phyloP scores from a whole-genome alignment of 2,329 filamentous ascomycete genomes.

The Ceratocystis alfenasii region DNA sequence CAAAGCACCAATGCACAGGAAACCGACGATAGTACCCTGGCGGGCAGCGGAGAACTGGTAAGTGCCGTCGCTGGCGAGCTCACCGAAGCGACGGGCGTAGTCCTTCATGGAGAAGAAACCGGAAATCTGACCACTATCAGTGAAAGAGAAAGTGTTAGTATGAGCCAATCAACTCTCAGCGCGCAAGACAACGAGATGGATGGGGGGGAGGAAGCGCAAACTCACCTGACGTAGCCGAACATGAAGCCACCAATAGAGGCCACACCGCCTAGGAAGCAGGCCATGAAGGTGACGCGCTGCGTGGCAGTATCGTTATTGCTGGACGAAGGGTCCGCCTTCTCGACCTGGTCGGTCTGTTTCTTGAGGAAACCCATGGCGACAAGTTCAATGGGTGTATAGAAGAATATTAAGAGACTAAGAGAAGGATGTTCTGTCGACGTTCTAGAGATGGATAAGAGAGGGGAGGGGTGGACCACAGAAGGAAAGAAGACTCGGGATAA shows the following conservation, averaged over 20 bases:
- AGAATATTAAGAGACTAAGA: neutral
- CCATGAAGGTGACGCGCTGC: conserved; percentile 32
- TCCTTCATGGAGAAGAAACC: conserved; percentile 51
- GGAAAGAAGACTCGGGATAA: neutral
- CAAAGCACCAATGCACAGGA: conserved; percentile 49
- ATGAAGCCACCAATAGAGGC: conserved; percentile 47
- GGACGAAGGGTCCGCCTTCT: conserved; percentile 19
- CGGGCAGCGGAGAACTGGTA: conserved; percentile 45
- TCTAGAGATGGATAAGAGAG: neutral
- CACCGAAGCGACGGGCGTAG: conserved; percentile 44
- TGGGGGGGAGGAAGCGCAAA: neutral
- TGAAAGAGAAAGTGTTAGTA: conserved; percentile 11
- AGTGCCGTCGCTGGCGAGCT: conserved; percentile 29
- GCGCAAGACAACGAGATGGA: neutral
- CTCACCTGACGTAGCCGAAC: conserved; percentile 45
- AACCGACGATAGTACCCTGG: conserved; percentile 51
- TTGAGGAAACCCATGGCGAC: conserved; percentile 21
- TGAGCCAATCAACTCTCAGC: too few relatives aligned
- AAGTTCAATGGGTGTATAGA: neutral
- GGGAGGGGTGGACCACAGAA: conserved; percentile 3
- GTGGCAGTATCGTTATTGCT: conserved; percentile 18
- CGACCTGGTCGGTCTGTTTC: conserved; percentile 22
- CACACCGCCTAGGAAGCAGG: conserved; percentile 39
- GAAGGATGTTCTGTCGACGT: neutral
- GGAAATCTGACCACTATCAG: conserved; percentile 43